phyloP scores from a whole-genome alignment of 208 protist species.

The Trichomonas gallinae region DNA sequence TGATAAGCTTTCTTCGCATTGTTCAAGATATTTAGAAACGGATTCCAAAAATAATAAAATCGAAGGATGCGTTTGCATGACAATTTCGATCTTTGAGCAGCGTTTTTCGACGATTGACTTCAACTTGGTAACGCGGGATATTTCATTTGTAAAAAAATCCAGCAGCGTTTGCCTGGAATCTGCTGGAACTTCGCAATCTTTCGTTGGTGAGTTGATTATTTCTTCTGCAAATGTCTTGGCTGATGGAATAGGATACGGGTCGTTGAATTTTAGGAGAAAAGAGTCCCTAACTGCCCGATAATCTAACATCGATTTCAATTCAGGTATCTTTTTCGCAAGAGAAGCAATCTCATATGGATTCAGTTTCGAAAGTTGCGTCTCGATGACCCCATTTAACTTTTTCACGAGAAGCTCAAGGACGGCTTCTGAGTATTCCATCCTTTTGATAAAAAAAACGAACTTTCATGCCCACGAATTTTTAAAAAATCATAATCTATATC shows the following conservation, averaged over 20 bases:
- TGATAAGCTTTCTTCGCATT: neutral
- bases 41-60: neutral
- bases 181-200: neutral
- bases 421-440: neutral
- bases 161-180: neutral
- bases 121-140: neutral
- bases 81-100: neutral
- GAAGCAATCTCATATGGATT: neutral
- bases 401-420: neutral
- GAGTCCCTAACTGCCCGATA: neutral
- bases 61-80: neutral
- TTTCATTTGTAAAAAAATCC: neutral
- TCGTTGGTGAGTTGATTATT: neutral
- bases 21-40: neutral
- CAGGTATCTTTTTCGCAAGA: neutral
- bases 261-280: neutral
- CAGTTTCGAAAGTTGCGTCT: neutral
- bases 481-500: no score
- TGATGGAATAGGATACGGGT: neutral
- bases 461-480: no score
- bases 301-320: neutral
- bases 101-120: neutral
- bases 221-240: neutral
- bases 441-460: neutral
- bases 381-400: neutral